Evolutionary conservation across 331 rosid genomes (phyloP).

Genomic region (Acacia concinna): DNA sequence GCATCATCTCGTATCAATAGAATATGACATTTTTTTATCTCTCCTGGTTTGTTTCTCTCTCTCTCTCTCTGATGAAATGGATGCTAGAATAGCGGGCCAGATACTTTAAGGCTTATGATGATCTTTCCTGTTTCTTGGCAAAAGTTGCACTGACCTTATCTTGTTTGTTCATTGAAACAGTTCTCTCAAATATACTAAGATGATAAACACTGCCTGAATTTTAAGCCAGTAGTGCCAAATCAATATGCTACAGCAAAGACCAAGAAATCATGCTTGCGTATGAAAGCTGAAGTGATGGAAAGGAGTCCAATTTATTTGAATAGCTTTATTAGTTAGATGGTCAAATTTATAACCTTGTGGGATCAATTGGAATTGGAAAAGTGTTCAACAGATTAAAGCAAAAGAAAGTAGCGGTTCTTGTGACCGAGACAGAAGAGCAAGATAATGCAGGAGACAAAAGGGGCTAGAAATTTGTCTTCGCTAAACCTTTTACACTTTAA

Average conservation of each 20-base stretch:
- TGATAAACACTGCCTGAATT: background rate
- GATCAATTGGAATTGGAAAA: background rate
- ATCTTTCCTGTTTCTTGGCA: background rate
- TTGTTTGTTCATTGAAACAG: background rate
- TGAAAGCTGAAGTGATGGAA: background rate
- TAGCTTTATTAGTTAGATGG: background rate
- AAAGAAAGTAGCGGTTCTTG: background rate
- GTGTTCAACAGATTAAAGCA: conserved; percentile 5
- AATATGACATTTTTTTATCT: background rate
- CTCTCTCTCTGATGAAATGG: background rate
- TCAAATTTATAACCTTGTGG: conserved; percentile 16
- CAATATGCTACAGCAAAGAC: background rate
- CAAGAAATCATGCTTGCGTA: background rate
- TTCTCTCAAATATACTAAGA: background rate
- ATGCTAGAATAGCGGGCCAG: background rate
- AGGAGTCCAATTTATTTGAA: conserved; percentile 1
- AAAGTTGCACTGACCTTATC: background rate
- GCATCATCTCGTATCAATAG: background rate
- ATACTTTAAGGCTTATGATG: background rate
- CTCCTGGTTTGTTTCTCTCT: background rate
- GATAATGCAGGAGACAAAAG: conserved; percentile 15
- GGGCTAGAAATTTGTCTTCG: background rate
- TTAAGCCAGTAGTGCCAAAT: background rate
- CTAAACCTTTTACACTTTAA: background rate
- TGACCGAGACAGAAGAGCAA: conserved; percentile 4